phyloP scores from a whole-genome alignment of 2,329 filamentous ascomycete genomes.

The Chaetothyriales sp. region DNA sequence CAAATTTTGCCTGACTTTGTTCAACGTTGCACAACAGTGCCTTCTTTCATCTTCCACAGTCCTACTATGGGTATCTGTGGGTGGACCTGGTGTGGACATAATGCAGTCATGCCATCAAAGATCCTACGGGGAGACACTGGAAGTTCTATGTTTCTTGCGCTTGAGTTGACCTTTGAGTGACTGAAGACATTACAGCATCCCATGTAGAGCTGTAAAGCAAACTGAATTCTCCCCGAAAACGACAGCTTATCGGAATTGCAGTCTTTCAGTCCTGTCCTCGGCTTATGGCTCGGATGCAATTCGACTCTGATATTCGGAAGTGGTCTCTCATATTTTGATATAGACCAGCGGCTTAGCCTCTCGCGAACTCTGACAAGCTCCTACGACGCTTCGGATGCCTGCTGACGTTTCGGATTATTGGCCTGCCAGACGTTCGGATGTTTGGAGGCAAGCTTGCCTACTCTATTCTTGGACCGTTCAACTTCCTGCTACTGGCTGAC shows the following conservation, averaged over 20 bases:
- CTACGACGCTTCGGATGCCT: neutral
- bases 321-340: neutral
- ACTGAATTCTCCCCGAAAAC: neutral
- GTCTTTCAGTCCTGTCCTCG: neutral
- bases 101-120: too few relatives aligned
- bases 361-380: neutral
- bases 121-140: too few relatives aligned
- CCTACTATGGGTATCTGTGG: neutral
- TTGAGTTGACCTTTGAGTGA: neutral
- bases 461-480: neutral
- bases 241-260: neutral
- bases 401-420: neutral
- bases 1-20: neutral
- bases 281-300: neutral
- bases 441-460: neutral
- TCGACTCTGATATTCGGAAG: neutral
- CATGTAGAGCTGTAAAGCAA: neutral
- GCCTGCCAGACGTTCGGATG: neutral
- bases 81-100: neutral
- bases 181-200: neutral
- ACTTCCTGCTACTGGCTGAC: neutral
- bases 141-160: neutral
- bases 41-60: neutral
- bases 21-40: neutral
- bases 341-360: neutral